Percentiles rank a stretch among this genome's conserved stretches.
Evolutionary conservation across 768 basidiomycete genomes (phyloP).

Genomic region (Podaxis sp.): DNA sequence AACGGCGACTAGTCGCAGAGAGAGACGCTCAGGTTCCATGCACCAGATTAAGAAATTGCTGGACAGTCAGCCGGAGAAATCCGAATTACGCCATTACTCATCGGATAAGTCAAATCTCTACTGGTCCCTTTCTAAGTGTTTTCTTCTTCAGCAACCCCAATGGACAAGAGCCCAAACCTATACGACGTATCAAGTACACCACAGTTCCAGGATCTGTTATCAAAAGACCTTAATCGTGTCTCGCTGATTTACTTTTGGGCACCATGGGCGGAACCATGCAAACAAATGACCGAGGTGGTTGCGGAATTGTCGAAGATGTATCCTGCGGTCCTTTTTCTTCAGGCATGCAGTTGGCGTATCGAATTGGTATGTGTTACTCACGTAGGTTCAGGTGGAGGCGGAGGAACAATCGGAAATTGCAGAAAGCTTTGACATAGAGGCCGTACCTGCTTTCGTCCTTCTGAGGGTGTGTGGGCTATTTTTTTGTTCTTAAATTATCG

Average conservation of each 20-base stretch:
- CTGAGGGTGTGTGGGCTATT: slow-evolving; percentile 50
- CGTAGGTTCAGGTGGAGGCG: slow-evolving; percentile 66
- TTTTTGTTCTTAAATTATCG: background rate
- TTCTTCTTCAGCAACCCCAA: slow-evolving; percentile 4
- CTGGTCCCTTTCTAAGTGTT: background rate
- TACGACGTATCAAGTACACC: slow-evolving; percentile 52
- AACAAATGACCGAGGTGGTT: slow-evolving; percentile 81
- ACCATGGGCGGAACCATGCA: slow-evolving; percentile 88
- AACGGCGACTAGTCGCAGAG: background rate
- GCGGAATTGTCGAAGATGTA: slow-evolving; percentile 71
- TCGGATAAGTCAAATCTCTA: background rate
- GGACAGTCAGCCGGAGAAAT: background rate
- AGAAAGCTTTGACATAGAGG: slow-evolving; percentile 88
- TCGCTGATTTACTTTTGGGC: slow-evolving; percentile 96
- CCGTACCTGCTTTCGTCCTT: slow-evolving; percentile 82
- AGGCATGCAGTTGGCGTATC: slow-evolving; percentile 37
- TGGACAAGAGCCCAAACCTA: slow-evolving; percentile 20
- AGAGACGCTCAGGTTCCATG: background rate
- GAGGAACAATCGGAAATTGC: slow-evolving; percentile 78
- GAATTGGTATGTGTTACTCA: background rate
- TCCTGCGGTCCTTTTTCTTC: slow-evolving; percentile 63
- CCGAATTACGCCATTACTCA: slow-evolving; percentile 18
- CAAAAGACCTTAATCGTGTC: slow-evolving; percentile 70
- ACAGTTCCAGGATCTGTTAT: slow-evolving; percentile 73
- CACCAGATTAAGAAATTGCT: background rate